Conservation (phyloP, 768 basidiomycete genomes). For the Psilocybe cubensis region DNA sequence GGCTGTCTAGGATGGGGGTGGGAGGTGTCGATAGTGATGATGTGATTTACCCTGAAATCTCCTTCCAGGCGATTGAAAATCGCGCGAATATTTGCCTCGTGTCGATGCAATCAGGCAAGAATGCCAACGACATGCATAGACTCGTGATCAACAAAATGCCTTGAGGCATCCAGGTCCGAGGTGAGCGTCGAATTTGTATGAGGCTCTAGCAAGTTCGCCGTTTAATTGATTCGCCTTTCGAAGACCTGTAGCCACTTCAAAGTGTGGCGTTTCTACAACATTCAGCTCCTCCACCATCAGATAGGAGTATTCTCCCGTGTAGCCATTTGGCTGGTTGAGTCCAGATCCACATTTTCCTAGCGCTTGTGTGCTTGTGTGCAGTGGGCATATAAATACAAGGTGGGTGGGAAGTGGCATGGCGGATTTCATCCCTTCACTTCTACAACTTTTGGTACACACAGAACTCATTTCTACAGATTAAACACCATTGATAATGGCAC, state of each 20-base stretch:
- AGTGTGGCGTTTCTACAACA: not conserved
- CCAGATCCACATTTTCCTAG: not conserved
- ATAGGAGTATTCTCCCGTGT: not conserved
- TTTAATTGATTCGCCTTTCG: not conserved
- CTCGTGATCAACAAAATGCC: slow-evolving; percentile 10
- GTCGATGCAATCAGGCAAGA: slow-evolving; percentile 11
- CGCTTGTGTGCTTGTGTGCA: not conserved
- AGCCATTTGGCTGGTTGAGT: not conserved
- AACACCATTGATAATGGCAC: slow-evolving; percentile 9
- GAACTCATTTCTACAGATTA: not conserved
- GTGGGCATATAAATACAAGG: not conserved
- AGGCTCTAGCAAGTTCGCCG: not conserved
- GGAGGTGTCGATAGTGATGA: too few relatives aligned
- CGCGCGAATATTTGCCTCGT: slow-evolving; percentile 23
- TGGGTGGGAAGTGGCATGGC: not conserved
- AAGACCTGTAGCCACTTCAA: not conserved
- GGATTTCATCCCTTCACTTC: not conserved
- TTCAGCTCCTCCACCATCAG: not conserved
- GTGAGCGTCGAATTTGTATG: slow-evolving; percentile 19
- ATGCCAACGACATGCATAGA: not conserved
- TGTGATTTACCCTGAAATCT: not conserved
- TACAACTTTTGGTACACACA: not conserved
- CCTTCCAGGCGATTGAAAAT: slow-evolving; percentile 2
- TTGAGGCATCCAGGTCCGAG: slow-evolving; percentile 23
- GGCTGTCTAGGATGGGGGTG: not conserved